Conservation (phyloP, 345 rosid genomes). For the Eucalyptus regnans region DNA sequence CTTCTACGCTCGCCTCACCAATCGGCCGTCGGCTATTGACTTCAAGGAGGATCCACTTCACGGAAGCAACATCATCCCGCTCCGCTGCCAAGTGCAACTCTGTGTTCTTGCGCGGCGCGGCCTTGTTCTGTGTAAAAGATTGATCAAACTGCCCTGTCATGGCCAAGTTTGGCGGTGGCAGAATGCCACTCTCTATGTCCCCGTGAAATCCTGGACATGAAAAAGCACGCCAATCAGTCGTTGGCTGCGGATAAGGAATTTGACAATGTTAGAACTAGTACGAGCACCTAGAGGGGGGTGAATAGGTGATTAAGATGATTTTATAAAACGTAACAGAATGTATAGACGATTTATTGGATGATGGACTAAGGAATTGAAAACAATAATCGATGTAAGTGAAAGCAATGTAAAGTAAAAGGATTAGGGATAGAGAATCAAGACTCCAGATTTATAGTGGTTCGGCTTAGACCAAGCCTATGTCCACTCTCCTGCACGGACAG, state of each 20-base stretch:
- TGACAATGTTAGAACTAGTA: too few relatives aligned
- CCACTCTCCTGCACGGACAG: too few relatives aligned
- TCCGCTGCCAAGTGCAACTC: slow-evolving; percentile 89
- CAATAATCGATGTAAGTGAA: too few relatives aligned
- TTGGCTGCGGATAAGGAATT: neutral
- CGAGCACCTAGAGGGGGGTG: too few relatives aligned
- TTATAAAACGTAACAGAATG: too few relatives aligned
- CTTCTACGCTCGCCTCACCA: slow-evolving; percentile 69
- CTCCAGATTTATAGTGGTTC: too few relatives aligned
- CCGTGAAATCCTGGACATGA: neutral
- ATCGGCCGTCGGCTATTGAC: slow-evolving; percentile 69
- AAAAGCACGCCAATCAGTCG: neutral
- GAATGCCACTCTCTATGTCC: neutral
- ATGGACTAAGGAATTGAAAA: too few relatives aligned
- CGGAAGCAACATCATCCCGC: slow-evolving; percentile 67
- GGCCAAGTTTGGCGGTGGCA: neutral
- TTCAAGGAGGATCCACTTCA: slow-evolving; percentile 63
- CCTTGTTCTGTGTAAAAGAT: slow-evolving; percentile 81
- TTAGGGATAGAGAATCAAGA: too few relatives aligned
- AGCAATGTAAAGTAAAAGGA: too few relatives aligned
- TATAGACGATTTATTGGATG: too few relatives aligned
- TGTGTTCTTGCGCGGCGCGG: slow-evolving; percentile 77
- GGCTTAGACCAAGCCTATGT: too few relatives aligned
- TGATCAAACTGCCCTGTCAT: slow-evolving; percentile 91
- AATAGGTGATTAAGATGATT: too few relatives aligned